These are phyloP conservation scores for Russula abietina DNA, from an alignment of 768 basidiomycete species.

Conservation along the genomic window DNA sequence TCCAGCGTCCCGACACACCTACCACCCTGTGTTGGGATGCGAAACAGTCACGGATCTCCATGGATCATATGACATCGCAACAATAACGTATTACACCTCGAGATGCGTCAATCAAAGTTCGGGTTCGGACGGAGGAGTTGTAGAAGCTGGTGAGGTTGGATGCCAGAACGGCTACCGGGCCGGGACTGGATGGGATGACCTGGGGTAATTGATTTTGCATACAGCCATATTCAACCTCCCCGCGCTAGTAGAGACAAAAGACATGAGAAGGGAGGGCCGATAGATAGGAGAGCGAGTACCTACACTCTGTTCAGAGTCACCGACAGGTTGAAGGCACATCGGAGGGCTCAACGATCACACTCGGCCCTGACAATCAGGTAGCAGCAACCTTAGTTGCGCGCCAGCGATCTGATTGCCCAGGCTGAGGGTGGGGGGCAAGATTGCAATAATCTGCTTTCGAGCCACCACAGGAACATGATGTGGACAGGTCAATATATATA, in stretches of 20 bases:
- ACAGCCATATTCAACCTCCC: slow-evolving; percentile 17
- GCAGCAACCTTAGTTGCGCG: no score
- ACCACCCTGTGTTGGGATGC: no score
- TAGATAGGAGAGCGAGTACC: background rate
- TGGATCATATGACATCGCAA: no score
- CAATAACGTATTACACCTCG: background rate
- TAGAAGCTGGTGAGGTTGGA: no score
- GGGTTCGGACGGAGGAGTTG: background rate
- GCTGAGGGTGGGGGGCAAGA: slow-evolving; percentile 6
- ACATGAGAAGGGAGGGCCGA: background rate
- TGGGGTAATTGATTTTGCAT: slow-evolving; percentile 20
- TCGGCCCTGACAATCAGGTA: no score
- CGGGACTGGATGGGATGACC: slow-evolving; percentile 6
- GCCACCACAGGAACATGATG: slow-evolving; percentile 1
- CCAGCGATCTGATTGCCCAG: no score
- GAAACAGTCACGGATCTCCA: no score
- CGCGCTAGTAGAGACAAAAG: background rate
- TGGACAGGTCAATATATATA: background rate
- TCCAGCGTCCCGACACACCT: no score
- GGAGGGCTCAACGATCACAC: no score
- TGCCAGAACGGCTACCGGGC: background rate
- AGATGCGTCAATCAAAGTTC: background rate
- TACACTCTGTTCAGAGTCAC: slow-evolving; percentile 15
- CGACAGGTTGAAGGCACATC: slow-evolving; percentile 17
- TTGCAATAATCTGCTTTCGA: background rate